These are phyloP conservation scores for Yamadazyma friedrichii DNA, from an alignment of 1,139 yeast species.

Conservation along the genomic window DNA sequence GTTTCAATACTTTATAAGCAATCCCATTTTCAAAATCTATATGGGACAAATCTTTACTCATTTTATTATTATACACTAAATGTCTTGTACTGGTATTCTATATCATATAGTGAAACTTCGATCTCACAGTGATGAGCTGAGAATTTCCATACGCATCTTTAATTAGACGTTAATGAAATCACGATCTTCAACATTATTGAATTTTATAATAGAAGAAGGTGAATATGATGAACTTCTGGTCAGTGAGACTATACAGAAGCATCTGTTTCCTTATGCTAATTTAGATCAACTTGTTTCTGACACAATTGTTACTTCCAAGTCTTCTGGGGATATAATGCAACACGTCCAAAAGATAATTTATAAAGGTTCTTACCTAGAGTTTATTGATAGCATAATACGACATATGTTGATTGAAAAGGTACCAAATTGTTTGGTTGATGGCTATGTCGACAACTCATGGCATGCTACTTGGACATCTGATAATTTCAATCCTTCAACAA, in stretches of 20 bases:
- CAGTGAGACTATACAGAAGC: not conserved
- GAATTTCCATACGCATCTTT: no score
- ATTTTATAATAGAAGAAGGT: not conserved
- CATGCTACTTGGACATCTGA: slow-evolving; percentile 14
- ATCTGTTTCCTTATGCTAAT: slow-evolving; percentile 1
- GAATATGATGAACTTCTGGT: not conserved
- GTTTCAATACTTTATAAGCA: slow-evolving; percentile 48
- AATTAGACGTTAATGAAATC: not conserved
- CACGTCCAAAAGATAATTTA: not conserved
- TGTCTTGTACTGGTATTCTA: not conserved
- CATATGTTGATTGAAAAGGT: slow-evolving; percentile 19
- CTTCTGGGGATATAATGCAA: not conserved
- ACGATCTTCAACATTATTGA: not conserved
- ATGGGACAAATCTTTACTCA: slow-evolving; percentile 11
- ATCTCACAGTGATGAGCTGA: no score
- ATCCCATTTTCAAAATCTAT: slow-evolving; percentile 50
- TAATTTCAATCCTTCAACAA: slow-evolving; percentile 21
- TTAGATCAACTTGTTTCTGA: not conserved
- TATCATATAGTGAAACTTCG: no score
- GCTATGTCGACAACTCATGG: slow-evolving; percentile 22
- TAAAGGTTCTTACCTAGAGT: slow-evolving; percentile 21
- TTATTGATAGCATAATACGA: slow-evolving; percentile 23
- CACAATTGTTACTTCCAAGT: not conserved
- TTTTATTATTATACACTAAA: not conserved
- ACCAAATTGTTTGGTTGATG: slow-evolving; percentile 23